Evolutionary conservation across 192 early-diverging fungal species (phyloP).

Genomic region (Chytriomyces sp.): DNA sequence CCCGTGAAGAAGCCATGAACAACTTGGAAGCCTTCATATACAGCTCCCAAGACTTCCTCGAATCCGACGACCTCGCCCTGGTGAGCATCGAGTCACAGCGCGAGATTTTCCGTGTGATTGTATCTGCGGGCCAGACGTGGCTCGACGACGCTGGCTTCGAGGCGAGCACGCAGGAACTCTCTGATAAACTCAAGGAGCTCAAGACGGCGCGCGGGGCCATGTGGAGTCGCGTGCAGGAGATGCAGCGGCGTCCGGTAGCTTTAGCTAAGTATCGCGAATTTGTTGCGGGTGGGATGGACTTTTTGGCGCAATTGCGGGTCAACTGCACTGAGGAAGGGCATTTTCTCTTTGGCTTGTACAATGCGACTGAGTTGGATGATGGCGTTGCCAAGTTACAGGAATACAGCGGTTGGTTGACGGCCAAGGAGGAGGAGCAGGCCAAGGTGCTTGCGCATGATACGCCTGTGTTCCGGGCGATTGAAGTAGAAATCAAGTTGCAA

Average conservation of each 20-base stretch:
- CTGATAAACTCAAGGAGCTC: conserved; percentile 42
- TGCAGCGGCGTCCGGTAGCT: conserved; percentile 52
- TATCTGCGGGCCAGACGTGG: conserved; percentile 78
- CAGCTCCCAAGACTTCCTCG: conserved; percentile 76
- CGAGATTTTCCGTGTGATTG: conserved; percentile 54
- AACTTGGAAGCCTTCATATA: conserved; percentile 90
- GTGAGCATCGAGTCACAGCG: conserved; percentile 77
- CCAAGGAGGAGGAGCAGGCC: conserved; percentile 61
- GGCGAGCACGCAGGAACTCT: conserved; percentile 53
- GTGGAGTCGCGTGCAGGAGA: conserved; percentile 51
- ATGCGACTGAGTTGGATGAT: conserved; percentile 35
- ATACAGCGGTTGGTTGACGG: conserved; percentile 66
- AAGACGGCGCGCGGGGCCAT: conserved; percentile 49
- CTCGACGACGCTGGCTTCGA: conserved; percentile 77
- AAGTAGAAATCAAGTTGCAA: conserved; percentile 53
- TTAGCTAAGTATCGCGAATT: conserved; percentile 25
- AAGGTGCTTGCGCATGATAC: conserved; percentile 58
- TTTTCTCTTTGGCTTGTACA: conserved; percentile 14
- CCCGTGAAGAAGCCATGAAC: conserved; percentile 84
- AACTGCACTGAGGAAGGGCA: conserved; percentile 24
- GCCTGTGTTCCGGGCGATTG: conserved; percentile 64
- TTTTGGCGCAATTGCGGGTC: background rate
- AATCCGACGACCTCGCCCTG: conserved; percentile 69
- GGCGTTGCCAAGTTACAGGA: conserved; percentile 55
- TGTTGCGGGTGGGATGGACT: background rate